Evolutionary conservation across 2,329 filamentous ascomycete species (phyloP).

Genomic region (Penicillium crustosum): DNA sequence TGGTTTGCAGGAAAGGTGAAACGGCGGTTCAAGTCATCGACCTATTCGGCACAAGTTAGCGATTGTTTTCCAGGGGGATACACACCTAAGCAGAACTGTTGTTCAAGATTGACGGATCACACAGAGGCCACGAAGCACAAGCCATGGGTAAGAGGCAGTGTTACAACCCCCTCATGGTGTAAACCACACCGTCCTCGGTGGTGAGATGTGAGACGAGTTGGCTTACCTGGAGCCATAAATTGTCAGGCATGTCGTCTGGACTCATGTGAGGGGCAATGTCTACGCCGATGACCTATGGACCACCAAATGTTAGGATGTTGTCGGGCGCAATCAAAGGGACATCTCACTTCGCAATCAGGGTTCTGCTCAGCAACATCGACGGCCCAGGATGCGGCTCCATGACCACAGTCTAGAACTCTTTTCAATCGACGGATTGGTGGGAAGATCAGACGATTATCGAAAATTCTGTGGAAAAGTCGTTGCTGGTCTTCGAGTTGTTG

Average conservation of each 20-base stretch:
- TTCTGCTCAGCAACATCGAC: conserved; percentile 64
- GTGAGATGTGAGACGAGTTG: conserved; percentile 4
- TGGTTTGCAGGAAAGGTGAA: conserved; percentile 68
- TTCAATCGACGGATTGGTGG: conserved; percentile 60
- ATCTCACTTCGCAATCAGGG: conserved; percentile 63
- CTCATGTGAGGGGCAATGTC: conserved; percentile 71
- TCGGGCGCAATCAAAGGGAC: neutral
- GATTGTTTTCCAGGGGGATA: conserved; percentile 1
- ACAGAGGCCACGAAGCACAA: neutral
- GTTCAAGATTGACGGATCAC: neutral
- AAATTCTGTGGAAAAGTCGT: conserved; percentile 60
- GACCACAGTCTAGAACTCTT: conserved; percentile 70
- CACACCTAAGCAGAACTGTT: neutral
- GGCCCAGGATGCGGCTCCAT: conserved; percentile 70
- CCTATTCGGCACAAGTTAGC: conserved; percentile 36
- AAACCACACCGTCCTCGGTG: neutral
- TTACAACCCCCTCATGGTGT: neutral
- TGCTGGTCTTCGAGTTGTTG: conserved; percentile 66
- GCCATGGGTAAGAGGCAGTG: neutral
- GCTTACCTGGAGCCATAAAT: conserved; percentile 65
- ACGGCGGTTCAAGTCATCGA: conserved; percentile 68
- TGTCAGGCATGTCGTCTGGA: conserved; percentile 63
- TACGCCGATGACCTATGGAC: conserved; percentile 63
- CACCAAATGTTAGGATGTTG: conserved; percentile 19
- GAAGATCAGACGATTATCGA: conserved; percentile 68